These are phyloP conservation scores for Aspergillus sp. DNA, from an alignment of 2,329 filamentous ascomycete genomes.

Conservation along the genomic window DNA sequence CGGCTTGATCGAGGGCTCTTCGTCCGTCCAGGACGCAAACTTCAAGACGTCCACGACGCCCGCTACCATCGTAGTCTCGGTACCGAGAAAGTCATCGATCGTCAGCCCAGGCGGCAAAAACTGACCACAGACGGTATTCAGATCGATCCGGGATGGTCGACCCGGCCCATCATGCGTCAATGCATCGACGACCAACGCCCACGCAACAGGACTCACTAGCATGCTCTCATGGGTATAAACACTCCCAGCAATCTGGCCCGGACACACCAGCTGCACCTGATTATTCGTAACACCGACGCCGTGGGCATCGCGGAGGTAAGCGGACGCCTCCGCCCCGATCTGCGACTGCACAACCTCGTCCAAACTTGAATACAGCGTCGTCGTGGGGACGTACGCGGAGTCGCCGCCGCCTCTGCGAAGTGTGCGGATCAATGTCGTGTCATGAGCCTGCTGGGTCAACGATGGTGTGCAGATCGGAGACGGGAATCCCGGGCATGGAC, in stretches of 20 bases:
- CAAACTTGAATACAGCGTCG: conserved; percentile 47
- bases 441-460: neutral
- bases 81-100: neutral
- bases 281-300: conserved; percentile 40
- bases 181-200: conserved; percentile 5
- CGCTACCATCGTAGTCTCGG: neutral
- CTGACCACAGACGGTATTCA: neutral
- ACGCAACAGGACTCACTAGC: conserved; percentile 45
- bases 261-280: conserved; percentile 47
- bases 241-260: conserved; percentile 32
- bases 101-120: neutral
- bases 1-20: neutral
- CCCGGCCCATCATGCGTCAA: neutral
- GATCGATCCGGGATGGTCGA: neutral
- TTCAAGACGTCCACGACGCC: neutral
- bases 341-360: conserved; percentile 55
- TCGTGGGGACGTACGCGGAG: conserved; percentile 53
- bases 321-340: conserved; percentile 43
- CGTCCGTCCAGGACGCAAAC: neutral
- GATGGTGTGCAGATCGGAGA: conserved; percentile 35
- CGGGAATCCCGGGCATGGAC: conserved; percentile 31
- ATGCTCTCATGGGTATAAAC: conserved; percentile 51
- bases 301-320: neutral
- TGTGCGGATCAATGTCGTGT: conserved; percentile 20
- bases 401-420: conserved; percentile 47